phyloP scores from a whole-genome alignment of 768 basidiomycete genomes.

The Austroboletus festivus region DNA sequence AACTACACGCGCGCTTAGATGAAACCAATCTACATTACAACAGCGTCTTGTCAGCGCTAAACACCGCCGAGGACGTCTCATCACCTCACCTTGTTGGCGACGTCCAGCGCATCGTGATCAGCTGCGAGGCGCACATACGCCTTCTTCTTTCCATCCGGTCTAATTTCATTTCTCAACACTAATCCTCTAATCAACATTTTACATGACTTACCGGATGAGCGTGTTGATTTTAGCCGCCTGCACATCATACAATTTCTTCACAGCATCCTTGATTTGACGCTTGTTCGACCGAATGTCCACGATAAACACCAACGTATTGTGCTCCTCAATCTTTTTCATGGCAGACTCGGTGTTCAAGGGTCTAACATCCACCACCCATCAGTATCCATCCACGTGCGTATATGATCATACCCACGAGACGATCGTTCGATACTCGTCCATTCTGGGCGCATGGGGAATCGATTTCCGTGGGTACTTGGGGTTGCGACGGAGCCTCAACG shows the following conservation, averaged over 20 bases:
- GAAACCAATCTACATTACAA: conserved; percentile 74
- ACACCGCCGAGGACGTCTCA: neutral
- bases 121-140: conserved; percentile 93
- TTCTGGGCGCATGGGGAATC: conserved; percentile 85
- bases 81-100: conserved; percentile 85
- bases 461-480: conserved; percentile 97
- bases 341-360: conserved; percentile 94
- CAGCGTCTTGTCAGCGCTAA: conserved; percentile 1
- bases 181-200: neutral
- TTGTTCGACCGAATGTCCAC: conserved; percentile 96
- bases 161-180: conserved; percentile 27
- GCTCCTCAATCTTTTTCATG: conserved; percentile 99
- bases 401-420: conserved; percentile 60
- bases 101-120: conserved; percentile 96
- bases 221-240: conserved; percentile 97
- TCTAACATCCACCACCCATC: conserved; percentile 36
- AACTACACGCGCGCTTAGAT: conserved; percentile 50
- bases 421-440: conserved; percentile 97
- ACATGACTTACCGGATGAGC: conserved; percentile 75
- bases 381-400: neutral
- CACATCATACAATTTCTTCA: conserved; percentile 98
- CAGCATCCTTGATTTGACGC: conserved; percentile 98
- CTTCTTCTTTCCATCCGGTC: conserved; percentile 99
- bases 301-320: conserved; percentile 98
- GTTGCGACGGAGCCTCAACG: conserved; percentile 74